Percentiles rank a stretch among this genome's conserved stretches.
These are phyloP conservation scores for Collariella sp. DNA, from an alignment of 495 filamentous ascomycete species.

Conservation along the genomic window DNA sequence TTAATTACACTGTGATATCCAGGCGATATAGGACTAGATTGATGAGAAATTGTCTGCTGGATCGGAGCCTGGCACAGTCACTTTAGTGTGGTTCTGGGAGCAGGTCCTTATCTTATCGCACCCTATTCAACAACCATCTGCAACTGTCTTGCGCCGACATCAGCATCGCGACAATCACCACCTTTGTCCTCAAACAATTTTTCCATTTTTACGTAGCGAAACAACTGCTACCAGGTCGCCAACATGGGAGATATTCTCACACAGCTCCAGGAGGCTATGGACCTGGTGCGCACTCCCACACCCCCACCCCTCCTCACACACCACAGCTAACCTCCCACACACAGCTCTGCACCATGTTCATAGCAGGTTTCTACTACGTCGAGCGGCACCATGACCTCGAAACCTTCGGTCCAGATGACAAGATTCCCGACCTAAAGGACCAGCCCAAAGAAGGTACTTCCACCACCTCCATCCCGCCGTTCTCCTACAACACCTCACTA, in stretches of 20 bases:
- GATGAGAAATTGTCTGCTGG: too few relatives aligned
- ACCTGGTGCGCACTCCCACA: conserved; percentile 52
- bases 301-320: not conserved
- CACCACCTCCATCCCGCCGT: not conserved
- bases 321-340: not conserved
- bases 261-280: conserved; percentile 89
- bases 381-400: conserved; percentile 71
- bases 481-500: not conserved
- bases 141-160: not conserved
- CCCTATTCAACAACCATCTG: not conserved
- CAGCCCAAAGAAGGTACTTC: conserved; percentile 34
- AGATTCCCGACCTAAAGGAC: conserved; percentile 49
- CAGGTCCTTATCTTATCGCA: not conserved
- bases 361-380: conserved; percentile 75
- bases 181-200: not conserved
- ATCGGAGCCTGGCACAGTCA: not conserved
- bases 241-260: conserved; percentile 85
- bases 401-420: conserved; percentile 51
- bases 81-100: too few relatives aligned
- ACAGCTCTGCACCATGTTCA: conserved; percentile 84
- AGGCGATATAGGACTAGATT: too few relatives aligned
- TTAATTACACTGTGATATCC: too few relatives aligned
- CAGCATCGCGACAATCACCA: not conserved
- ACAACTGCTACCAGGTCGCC: not conserved
- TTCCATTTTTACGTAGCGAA: not conserved